These are phyloP conservation scores for Fusarium compactum DNA, from an alignment of 2,329 filamentous ascomycete species.

Conservation along the genomic window DNA sequence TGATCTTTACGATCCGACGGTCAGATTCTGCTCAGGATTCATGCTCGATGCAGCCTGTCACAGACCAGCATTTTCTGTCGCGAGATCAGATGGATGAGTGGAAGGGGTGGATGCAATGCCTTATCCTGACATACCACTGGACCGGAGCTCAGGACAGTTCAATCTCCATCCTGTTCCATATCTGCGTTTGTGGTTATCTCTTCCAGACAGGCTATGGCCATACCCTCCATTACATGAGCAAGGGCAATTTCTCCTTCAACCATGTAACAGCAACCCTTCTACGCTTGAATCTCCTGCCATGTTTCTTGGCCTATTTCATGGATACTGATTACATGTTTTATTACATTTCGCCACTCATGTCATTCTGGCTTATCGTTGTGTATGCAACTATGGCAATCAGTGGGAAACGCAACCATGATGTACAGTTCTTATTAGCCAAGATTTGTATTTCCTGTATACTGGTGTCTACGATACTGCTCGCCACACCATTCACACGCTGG, in stretches of 20 bases:
- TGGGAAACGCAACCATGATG: constrained; percentile 56
- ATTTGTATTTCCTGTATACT: constrained; percentile 57
- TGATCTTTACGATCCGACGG: constrained; percentile 29
- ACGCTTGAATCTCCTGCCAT: constrained; percentile 67
- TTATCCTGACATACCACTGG: constrained; percentile 67
- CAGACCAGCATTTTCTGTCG: background rate
- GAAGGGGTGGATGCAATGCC: constrained; percentile 73
- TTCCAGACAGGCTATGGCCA: constrained; percentile 73
- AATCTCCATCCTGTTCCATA: constrained; percentile 65
- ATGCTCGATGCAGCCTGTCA: too few species aligned
- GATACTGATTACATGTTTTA: constrained; percentile 63
- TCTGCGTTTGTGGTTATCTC: constrained; percentile 68
- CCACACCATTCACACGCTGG: constrained; percentile 21
- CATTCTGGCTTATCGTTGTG: constrained; percentile 71
- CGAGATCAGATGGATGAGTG: constrained; percentile 68
- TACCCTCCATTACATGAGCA: constrained; percentile 67
- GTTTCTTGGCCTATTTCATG: constrained; percentile 66
- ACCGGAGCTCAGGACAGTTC: constrained; percentile 60
- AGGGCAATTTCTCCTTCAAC: constrained; percentile 65
- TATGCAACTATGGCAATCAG: constrained; percentile 62
- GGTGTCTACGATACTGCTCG: constrained; percentile 43
- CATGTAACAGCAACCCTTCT: constrained; percentile 64
- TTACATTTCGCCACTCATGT: constrained; percentile 68
- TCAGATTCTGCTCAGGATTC: background rate
- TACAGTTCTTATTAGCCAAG: constrained; percentile 60